Percentiles rank a stretch among this genome's conserved stretches.
Conservation (phyloP, 768 basidiomycete species). For the Lentinula sp. region DNA sequence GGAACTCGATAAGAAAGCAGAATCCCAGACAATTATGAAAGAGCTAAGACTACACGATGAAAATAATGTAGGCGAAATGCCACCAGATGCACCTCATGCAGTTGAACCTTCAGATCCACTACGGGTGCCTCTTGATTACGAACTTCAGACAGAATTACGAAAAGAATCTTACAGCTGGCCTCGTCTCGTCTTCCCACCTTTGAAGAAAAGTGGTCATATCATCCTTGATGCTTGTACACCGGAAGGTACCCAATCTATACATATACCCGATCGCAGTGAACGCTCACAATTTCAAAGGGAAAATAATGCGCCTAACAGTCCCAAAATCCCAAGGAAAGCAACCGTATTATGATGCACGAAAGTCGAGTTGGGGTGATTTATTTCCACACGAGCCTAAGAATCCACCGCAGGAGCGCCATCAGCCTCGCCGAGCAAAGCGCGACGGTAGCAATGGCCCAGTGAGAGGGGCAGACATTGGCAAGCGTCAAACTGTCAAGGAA, state of each 20-base stretch:
- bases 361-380: slow-evolving; percentile 89
- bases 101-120: neutral
- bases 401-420: slow-evolving; percentile 56
- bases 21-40: slow-evolving; percentile 23
- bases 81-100: neutral
- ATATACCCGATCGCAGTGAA: neutral
- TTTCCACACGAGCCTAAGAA: slow-evolving; percentile 91
- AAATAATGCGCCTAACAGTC: slow-evolving; percentile 87
- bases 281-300: slow-evolving; percentile 44
- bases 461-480: slow-evolving; percentile 52
- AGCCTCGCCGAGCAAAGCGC: slow-evolving; percentile 27
- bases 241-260: slow-evolving; percentile 50
- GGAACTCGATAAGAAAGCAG: slow-evolving; percentile 30
- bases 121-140: neutral
- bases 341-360: slow-evolving; percentile 89
- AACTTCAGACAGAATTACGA: slow-evolving; percentile 50
- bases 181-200: slow-evolving; percentile 84
- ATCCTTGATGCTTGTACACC: slow-evolving; percentile 84
- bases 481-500: slow-evolving; percentile 29
- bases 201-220: slow-evolving; percentile 89
- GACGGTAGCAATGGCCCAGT: slow-evolving; percentile 17
- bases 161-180: slow-evolving; percentile 86
- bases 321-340: slow-evolving; percentile 96
- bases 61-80: slow-evolving; percentile 9
- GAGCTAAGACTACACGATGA: slow-evolving; percentile 37